phyloP scores from a whole-genome alignment of 2,329 filamentous ascomycete genomes.

The Rhynchosporium graminicola region DNA sequence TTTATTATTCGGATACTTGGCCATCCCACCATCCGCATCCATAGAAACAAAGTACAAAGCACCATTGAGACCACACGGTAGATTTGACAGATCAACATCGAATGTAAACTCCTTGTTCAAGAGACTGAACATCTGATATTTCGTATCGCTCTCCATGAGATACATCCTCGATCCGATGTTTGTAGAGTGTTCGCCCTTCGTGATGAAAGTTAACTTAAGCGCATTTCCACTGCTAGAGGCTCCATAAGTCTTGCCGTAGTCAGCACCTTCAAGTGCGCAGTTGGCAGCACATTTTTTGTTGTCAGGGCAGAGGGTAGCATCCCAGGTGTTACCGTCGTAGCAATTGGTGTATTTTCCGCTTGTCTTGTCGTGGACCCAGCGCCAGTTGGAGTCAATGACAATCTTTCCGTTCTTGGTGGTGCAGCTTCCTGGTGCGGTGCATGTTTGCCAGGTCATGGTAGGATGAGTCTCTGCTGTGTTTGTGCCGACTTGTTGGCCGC shows the following conservation, averaged over 20 bases:
- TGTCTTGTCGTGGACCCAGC: conserved; percentile 53
- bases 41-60: conserved; percentile 68
- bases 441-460: conserved; percentile 52
- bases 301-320: conserved; percentile 45
- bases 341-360: conserved; percentile 42
- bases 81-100: conserved; percentile 68
- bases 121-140: conserved; percentile 66
- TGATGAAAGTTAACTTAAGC: conserved; percentile 59
- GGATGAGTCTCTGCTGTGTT: conserved; percentile 52
- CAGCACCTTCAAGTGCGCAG: conserved; percentile 56
- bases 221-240: conserved; percentile 53
- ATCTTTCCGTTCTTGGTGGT: conserved; percentile 50
- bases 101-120: conserved; percentile 70
- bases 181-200: conserved; percentile 43
- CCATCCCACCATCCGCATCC: conserved; percentile 60
- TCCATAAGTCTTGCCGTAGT: conserved; percentile 54
- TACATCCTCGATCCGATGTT: conserved; percentile 62
- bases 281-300: conserved; percentile 48
- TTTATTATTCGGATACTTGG: conserved; percentile 52
- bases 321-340: conserved; percentile 46
- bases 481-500: conserved; percentile 51
- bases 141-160: conserved; percentile 56
- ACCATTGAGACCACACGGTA: conserved; percentile 72
- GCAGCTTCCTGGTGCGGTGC: conserved; percentile 48
- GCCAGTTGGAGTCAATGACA: conserved; percentile 57